phyloP scores from a whole-genome alignment of 1,284 basidiomycete species.

The Ustilago nuda region DNA sequence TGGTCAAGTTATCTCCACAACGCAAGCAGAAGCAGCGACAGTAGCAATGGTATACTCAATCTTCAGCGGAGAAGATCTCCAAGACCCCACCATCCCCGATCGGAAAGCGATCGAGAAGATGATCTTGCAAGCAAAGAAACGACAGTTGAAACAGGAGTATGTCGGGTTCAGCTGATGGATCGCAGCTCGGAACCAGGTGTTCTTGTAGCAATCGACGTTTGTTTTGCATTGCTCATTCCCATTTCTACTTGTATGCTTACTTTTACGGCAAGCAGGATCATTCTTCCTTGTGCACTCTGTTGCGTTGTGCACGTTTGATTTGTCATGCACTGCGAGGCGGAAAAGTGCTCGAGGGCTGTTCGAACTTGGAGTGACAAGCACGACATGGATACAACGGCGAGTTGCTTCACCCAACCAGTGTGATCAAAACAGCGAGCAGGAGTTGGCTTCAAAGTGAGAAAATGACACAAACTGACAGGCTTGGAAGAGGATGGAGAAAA shows the following conservation, averaged over 20 bases:
- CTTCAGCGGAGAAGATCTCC: slow-evolving; percentile 31
- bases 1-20: slow-evolving; percentile 11
- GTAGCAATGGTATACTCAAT: slow-evolving; percentile 26
- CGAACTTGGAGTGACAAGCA: too few relatives aligned
- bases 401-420: neutral
- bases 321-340: too few relatives aligned
- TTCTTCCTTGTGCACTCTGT: too few relatives aligned
- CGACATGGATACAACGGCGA: too few relatives aligned
- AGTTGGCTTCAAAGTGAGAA: too few relatives aligned
- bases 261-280: too few relatives aligned
- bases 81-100: slow-evolving; percentile 22
- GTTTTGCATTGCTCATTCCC: too few relatives aligned
- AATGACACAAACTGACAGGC: neutral
- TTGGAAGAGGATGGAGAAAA: slow-evolving; percentile 11
- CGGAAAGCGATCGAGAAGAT: slow-evolving; percentile 33
- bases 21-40: neutral
- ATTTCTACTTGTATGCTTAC: slow-evolving; percentile 18
- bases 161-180: slow-evolving; percentile 15
- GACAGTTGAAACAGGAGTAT: slow-evolving; percentile 35
- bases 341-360: too few relatives aligned
- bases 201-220: neutral
- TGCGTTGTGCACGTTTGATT: too few relatives aligned
- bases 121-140: slow-evolving; percentile 37
- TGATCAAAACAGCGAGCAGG: neutral
- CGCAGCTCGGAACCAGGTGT: neutral